Percentiles rank a stretch among this genome's conserved stretches.
phyloP scores from a whole-genome alignment of 306 rosid species.

The Lotus japonicus region DNA sequence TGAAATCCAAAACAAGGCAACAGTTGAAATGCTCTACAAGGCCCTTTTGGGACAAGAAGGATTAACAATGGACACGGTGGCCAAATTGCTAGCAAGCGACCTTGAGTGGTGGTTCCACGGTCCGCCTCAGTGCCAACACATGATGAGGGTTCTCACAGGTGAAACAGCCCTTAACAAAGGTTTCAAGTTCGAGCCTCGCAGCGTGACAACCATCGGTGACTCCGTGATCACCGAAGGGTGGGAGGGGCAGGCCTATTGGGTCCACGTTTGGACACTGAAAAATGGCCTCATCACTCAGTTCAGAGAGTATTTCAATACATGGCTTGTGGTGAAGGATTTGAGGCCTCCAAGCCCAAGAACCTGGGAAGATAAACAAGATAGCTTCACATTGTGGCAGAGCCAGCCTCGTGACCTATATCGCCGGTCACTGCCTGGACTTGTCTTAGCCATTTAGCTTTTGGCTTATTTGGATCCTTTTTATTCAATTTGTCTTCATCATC shows the following conservation, averaged over 20 bases:
- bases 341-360: slow-evolving; percentile 20
- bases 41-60: slow-evolving; percentile 38
- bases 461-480: no score
- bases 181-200: slow-evolving; percentile 71
- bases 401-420: slow-evolving; percentile 70
- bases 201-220: slow-evolving; percentile 44
- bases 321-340: slow-evolving; percentile 81
- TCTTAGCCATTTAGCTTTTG: slow-evolving; percentile 51
- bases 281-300: slow-evolving; percentile 61
- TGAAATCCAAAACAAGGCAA: slow-evolving; percentile 40
- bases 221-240: slow-evolving; percentile 72
- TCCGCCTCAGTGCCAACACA: slow-evolving; percentile 82
- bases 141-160: slow-evolving; percentile 86
- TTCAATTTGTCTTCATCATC: no score
- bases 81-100: slow-evolving; percentile 55
- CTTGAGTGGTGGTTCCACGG: slow-evolving; percentile 99
- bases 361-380: slow-evolving; percentile 36
- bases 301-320: slow-evolving; percentile 88
- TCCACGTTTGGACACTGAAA: slow-evolving; percentile 77
- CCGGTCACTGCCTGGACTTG: slow-evolving; percentile 63
- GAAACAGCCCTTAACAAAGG: slow-evolving; percentile 29
- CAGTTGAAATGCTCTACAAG: slow-evolving; percentile 54
- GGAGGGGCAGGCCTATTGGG: slow-evolving; percentile 92
- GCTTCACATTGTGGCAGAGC: slow-evolving; percentile 72
- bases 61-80: slow-evolving; percentile 23